phyloP scores from a whole-genome alignment of 352 stramenopile species.

The Phytophthora hybrid region DNA sequence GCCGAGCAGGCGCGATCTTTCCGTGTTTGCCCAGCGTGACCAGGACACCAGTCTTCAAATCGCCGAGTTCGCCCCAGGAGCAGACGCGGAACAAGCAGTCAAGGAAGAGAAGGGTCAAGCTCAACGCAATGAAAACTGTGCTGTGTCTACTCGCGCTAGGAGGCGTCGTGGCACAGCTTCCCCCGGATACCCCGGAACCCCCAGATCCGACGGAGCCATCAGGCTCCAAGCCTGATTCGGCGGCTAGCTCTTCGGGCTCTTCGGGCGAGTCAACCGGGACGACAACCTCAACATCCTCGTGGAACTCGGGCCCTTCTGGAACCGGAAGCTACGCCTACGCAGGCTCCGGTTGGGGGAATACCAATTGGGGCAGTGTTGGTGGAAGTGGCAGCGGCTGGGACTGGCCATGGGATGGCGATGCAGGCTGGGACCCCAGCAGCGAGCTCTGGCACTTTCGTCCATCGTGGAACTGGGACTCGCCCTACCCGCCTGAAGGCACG shows the following conservation, averaged over 20 bases:
- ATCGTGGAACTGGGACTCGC: slow-evolving; percentile 34
- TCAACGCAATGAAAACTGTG: slow-evolving; percentile 21
- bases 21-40: background rate
- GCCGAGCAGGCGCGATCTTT: background rate
- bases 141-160: slow-evolving; percentile 14
- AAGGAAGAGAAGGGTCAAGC: background rate
- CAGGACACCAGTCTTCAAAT: slow-evolving; percentile 10
- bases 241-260: slow-evolving; percentile 1
- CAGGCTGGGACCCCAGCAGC: slow-evolving; percentile 15
- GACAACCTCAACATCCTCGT: background rate
- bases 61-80: slow-evolving; percentile 8
- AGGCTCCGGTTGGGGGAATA: slow-evolving; percentile 7
- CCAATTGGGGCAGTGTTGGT: slow-evolving; percentile 11
- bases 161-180: slow-evolving; percentile 10
- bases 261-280: background rate
- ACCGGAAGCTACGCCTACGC: slow-evolving; percentile 7
- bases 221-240: background rate
- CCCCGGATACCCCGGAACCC: background rate
- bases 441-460: slow-evolving; percentile 33
- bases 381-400: slow-evolving; percentile 31
- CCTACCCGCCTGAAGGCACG: slow-evolving; percentile 32
- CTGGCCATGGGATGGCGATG: slow-evolving; percentile 15
- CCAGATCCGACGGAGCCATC: background rate
- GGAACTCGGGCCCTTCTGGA: slow-evolving; percentile 8
- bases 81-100: slow-evolving; percentile 6